A percentile compares a stretch with the other conserved stretches of the same genome.
These are phyloP conservation scores for Gentiana dahurica DNA, from an alignment of 257 asterid genomes.

Conservation along the genomic window DNA sequence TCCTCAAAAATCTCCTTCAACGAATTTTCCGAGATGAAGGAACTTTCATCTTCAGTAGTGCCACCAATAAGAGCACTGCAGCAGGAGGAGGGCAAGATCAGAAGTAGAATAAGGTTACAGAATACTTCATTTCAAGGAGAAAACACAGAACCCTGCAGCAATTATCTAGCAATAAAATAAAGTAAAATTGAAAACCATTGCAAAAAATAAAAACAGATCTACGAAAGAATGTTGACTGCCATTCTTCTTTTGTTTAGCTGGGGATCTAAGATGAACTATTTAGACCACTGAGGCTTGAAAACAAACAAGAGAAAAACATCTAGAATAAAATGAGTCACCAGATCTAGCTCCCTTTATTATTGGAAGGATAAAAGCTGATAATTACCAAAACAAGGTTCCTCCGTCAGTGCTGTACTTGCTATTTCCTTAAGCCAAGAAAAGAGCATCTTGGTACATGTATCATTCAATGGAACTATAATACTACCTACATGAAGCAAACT, in stretches of 20 bases:
- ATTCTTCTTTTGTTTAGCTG: too few species aligned
- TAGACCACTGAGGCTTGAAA: too few species aligned
- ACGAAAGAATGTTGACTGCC: neutral
- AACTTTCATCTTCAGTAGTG: slow-evolving; percentile 41
- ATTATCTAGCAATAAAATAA: too few species aligned
- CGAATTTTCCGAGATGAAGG: slow-evolving; percentile 48
- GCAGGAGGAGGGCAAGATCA: slow-evolving; percentile 18
- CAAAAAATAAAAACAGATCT: neutral
- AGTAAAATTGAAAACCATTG: neutral
- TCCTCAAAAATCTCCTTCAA: slow-evolving; percentile 43
- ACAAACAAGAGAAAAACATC: too few species aligned
- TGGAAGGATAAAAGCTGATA: too few species aligned
- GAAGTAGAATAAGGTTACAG: slow-evolving; percentile 5
- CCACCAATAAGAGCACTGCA: slow-evolving; percentile 91
- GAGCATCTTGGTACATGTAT: neutral
- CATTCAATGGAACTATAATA: neutral
- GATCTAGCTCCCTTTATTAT: too few species aligned
- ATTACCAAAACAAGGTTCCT: too few species aligned
- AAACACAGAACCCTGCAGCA: neutral
- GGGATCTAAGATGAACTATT: too few species aligned
- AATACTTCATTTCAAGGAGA: slow-evolving; percentile 3
- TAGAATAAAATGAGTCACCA: too few species aligned
- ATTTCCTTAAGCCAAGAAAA: too few species aligned
- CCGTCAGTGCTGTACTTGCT: too few species aligned
- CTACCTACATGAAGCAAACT: neutral